phyloP scores from a whole-genome alignment of 2,329 filamentous ascomycete genomes.

The Talaromyces rugulosus region DNA sequence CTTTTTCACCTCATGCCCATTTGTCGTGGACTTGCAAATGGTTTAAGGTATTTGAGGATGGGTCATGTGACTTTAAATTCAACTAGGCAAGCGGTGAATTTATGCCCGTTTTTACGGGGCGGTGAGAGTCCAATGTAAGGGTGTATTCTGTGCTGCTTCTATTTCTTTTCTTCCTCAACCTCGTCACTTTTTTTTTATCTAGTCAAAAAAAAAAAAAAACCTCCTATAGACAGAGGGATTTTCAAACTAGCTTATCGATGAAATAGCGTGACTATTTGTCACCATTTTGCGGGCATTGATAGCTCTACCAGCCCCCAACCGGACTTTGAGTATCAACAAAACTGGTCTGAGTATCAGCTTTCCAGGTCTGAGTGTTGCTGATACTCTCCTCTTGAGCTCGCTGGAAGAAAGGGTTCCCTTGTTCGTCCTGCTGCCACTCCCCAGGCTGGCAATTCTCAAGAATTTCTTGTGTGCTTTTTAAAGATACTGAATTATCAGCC shows the following conservation, averaged over 20 bases:
- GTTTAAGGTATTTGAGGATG: background rate
- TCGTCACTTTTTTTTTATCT: background rate
- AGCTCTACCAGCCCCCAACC: background rate
- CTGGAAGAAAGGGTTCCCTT: background rate
- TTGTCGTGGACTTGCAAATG: background rate
- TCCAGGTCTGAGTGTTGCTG: background rate
- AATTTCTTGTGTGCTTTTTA: conserved; percentile 28
- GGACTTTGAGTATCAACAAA: background rate
- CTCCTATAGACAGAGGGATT: background rate
- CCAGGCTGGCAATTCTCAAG: conserved; percentile 26
- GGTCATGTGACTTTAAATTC: background rate
- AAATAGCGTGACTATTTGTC: background rate
- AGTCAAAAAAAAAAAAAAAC: background rate
- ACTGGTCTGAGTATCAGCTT: background rate
- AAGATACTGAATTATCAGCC: conserved; percentile 28
- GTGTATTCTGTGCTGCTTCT: background rate
- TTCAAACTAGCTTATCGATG: background rate
- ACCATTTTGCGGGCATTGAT: background rate
- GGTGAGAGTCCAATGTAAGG: no score
- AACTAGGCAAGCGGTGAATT: background rate
- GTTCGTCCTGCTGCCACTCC: conserved; percentile 18
- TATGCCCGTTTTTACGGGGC: background rate
- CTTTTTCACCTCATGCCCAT: background rate
- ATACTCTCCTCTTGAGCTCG: background rate
- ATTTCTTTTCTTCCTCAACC: background rate